Percentiles rank a stretch among this genome's conserved stretches.
phyloP scores from a whole-genome alignment of 2,329 filamentous ascomycete species.

The Monilinia polystroma region DNA sequence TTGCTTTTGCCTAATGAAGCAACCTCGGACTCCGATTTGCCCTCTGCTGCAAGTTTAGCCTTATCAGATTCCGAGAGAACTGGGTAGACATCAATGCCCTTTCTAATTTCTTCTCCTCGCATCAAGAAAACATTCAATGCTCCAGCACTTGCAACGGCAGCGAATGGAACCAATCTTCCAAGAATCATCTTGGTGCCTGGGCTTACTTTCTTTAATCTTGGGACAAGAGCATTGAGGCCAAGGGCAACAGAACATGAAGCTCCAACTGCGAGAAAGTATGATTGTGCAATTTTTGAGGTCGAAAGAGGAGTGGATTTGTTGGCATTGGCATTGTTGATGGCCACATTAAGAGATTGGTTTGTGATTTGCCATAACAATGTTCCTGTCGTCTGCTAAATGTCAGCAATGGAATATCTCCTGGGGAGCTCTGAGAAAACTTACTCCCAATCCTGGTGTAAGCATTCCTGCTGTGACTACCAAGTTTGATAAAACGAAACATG shows the following conservation, averaged over 20 bases:
- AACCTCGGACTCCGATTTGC: constrained; percentile 64
- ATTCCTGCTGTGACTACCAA: constrained; percentile 93
- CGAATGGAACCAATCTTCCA: constrained; percentile 88
- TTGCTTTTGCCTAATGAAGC: constrained; percentile 80
- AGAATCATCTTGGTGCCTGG: constrained; percentile 75
- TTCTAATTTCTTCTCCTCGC: constrained; percentile 92
- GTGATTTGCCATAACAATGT: constrained; percentile 92
- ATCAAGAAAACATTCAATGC: constrained; percentile 96
- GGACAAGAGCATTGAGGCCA: constrained; percentile 86
- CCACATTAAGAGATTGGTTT: constrained; percentile 97
- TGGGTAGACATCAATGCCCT: constrained; percentile 89
- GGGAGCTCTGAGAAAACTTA: constrained; percentile 43
- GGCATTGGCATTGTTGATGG: constrained; percentile 95
- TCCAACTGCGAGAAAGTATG: constrained; percentile 86
- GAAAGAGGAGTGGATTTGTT: constrained; percentile 95
- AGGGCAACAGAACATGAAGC: constrained; percentile 93
- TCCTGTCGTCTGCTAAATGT: constrained; percentile 61
- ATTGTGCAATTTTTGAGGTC: constrained; percentile 76
- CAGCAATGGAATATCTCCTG: constrained; percentile 20
- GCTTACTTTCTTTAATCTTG: constrained; percentile 73
- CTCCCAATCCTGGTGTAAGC: constrained; percentile 83
- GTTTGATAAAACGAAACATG: constrained; percentile 89
- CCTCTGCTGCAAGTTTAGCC: constrained; percentile 52
- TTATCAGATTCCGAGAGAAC: constrained; percentile 71
- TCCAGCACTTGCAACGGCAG: constrained; percentile 87